phyloP scores from a whole-genome alignment of 441 rosid genomes.

The Populus hybrid region DNA sequence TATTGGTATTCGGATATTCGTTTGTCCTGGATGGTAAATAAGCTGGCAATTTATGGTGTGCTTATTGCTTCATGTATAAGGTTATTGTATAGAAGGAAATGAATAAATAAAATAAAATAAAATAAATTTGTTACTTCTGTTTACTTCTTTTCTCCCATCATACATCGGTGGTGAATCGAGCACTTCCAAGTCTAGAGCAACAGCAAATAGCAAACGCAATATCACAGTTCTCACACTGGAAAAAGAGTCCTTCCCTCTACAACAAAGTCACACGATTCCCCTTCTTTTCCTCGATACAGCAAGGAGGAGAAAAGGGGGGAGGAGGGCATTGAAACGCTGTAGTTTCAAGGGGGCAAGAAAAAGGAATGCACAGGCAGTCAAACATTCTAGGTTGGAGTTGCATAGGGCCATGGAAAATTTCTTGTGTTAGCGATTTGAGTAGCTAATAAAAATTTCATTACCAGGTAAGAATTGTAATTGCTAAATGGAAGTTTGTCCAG shows the following conservation, averaged over 20 bases:
- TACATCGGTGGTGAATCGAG: not conserved
- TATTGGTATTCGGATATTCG: slow-evolving; percentile 17
- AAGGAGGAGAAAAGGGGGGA: not conserved
- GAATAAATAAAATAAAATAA: not conserved
- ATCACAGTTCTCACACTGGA: not conserved
- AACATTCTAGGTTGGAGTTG: not conserved
- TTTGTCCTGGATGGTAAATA: slow-evolving; percentile 25
- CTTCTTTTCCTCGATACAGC: too few relatives aligned
- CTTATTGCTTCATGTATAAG: slow-evolving; percentile 17
- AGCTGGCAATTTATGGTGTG: slow-evolving; percentile 19
- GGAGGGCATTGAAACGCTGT: not conserved
- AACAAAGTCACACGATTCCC: too few relatives aligned
- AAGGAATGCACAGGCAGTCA: not conserved
- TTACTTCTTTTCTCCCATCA: not conserved
- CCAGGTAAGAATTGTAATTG: slow-evolving; percentile 16
- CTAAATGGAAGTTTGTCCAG: slow-evolving; percentile 8
- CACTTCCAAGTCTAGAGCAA: not conserved
- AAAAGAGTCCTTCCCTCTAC: too few relatives aligned
- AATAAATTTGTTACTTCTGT: slow-evolving; percentile 14
- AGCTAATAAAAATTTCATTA: not conserved
- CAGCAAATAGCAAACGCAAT: not conserved
- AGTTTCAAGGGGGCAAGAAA: not conserved
- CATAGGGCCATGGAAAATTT: not conserved
- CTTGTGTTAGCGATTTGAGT: not conserved
- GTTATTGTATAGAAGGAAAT: slow-evolving; percentile 19